Conservation (phyloP, 257 asterid genomes). For the Prunella vulgaris region DNA sequence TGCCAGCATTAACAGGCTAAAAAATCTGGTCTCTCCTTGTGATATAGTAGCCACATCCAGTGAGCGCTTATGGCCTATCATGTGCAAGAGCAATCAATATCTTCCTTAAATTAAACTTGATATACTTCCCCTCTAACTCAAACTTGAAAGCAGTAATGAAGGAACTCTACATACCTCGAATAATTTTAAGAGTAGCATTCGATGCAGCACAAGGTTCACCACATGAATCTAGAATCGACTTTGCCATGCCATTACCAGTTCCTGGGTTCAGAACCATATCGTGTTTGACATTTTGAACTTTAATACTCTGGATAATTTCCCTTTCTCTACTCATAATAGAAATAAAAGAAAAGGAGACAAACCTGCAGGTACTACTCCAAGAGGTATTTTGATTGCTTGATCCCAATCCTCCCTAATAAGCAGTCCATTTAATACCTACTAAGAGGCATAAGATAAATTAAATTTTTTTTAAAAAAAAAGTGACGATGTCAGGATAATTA, state of each 20-base stretch:
- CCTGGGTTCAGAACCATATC: conserved; percentile 45
- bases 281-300: conserved; percentile 4
- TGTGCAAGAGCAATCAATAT: conserved; percentile 16
- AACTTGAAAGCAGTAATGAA: background rate
- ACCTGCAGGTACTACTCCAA: conserved; percentile 98
- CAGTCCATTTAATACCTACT: conserved; percentile 94
- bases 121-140: background rate
- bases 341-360: background rate
- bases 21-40: conserved; percentile 61
- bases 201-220: conserved; percentile 79
- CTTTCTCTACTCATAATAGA: background rate
- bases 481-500: conserved; percentile 18
- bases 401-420: conserved; percentile 89
- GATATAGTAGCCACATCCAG: conserved; percentile 80
- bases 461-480: conserved; percentile 11
- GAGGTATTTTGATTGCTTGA: conserved; percentile 67
- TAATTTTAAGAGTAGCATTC: conserved; percentile 68
- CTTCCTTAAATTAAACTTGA: conserved; percentile 1
- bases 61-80: conserved; percentile 72
- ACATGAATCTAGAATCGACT: conserved; percentile 80
- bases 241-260: conserved; percentile 95
- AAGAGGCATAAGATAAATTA: conserved; percentile 31
- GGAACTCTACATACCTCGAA: conserved; percentile 56
- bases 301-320: background rate
- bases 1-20: conserved; percentile 89